These are phyloP conservation scores for Ilex aquifolium DNA, from an alignment of 257 asterid genomes.

Conservation along the genomic window DNA sequence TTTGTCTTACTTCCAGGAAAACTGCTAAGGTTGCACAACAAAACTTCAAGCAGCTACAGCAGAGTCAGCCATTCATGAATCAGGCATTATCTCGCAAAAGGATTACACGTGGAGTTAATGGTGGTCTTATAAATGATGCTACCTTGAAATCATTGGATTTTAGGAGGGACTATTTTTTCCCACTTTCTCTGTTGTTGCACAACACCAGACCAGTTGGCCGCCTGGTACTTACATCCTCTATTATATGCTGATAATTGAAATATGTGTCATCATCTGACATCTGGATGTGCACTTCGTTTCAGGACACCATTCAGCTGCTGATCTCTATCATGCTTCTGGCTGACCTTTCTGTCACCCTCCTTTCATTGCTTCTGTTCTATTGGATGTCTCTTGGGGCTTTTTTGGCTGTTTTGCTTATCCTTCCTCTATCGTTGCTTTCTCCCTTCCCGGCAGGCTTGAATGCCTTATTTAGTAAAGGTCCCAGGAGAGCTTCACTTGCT, in stretches of 20 bases:
- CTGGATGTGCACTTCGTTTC: constrained; percentile 34
- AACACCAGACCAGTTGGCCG: constrained; percentile 92
- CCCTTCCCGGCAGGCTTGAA: constrained; percentile 96
- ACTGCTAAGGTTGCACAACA: constrained; percentile 32
- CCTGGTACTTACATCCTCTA: constrained; percentile 49
- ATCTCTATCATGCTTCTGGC: constrained; percentile 81
- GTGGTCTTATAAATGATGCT: constrained; percentile 73
- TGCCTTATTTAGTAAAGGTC: constrained; percentile 85
- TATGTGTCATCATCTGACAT: constrained; percentile 22
- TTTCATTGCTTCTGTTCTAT: constrained; percentile 71
- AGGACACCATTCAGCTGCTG: constrained; percentile 86
- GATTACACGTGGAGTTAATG: constrained; percentile 75
- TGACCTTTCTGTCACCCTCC: constrained; percentile 77
- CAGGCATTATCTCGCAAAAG: constrained; percentile 60
- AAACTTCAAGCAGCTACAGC: constrained; percentile 41
- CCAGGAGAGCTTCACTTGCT: constrained; percentile 82
- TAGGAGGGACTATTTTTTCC: constrained; percentile 64
- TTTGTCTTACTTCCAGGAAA: constrained; percentile 39
- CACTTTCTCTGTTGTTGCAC: constrained; percentile 71
- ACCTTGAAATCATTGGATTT: constrained; percentile 62
- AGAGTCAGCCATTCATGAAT: constrained; percentile 40
- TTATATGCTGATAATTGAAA: constrained; percentile 13
- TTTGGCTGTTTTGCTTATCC: constrained; percentile 85
- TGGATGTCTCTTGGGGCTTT: constrained; percentile 92
- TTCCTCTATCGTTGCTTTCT: constrained; percentile 89